Conservation (phyloP, 352 stramenopile species). For the Pythium apleroticum region DNA sequence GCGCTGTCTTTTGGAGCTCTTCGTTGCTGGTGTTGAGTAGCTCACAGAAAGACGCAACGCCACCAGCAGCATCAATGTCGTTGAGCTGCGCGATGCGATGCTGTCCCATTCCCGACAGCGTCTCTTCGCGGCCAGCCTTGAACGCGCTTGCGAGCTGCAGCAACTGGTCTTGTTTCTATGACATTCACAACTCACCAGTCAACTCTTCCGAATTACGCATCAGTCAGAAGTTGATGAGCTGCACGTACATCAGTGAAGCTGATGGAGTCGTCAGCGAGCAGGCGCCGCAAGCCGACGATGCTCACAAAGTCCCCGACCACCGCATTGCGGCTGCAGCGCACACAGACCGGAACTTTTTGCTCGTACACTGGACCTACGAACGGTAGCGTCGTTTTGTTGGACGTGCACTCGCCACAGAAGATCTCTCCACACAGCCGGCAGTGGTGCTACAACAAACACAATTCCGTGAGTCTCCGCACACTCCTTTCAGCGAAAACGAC, state of each 20-base stretch:
- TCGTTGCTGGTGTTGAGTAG: slow-evolving; percentile 52
- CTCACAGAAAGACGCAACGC: slow-evolving; percentile 69
- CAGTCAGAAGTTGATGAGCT: too few relatives aligned
- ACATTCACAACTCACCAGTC: not conserved
- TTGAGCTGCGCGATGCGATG: slow-evolving; percentile 83
- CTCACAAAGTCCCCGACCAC: slow-evolving; percentile 65
- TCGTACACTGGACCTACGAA: slow-evolving; percentile 60
- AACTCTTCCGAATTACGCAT: not conserved
- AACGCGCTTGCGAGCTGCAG: slow-evolving; percentile 59
- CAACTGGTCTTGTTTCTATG: slow-evolving; percentile 73
- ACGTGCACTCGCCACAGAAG: slow-evolving; percentile 75
- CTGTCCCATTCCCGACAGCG: slow-evolving; percentile 56
- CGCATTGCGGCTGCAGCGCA: slow-evolving; percentile 74
- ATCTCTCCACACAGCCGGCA: slow-evolving; percentile 75
- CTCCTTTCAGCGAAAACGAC: not conserved
- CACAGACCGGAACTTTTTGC: slow-evolving; percentile 72
- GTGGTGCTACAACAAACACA: slow-evolving; percentile 44
- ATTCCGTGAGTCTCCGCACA: not conserved
- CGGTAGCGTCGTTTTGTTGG: slow-evolving; percentile 64
- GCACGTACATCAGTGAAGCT: slow-evolving; percentile 38
- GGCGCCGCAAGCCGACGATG: slow-evolving; percentile 65
- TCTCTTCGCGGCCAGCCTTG: slow-evolving; percentile 61
- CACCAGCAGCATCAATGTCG: slow-evolving; percentile 79
- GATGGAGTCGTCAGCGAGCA: slow-evolving; percentile 45
- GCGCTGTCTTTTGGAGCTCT: slow-evolving; percentile 48